A percentile compares a stretch with the other conserved stretches of the same genome.
Evolutionary conservation across 352 stramenopile species (phyloP).

Genomic region (Thalassiosira hispida): DNA sequence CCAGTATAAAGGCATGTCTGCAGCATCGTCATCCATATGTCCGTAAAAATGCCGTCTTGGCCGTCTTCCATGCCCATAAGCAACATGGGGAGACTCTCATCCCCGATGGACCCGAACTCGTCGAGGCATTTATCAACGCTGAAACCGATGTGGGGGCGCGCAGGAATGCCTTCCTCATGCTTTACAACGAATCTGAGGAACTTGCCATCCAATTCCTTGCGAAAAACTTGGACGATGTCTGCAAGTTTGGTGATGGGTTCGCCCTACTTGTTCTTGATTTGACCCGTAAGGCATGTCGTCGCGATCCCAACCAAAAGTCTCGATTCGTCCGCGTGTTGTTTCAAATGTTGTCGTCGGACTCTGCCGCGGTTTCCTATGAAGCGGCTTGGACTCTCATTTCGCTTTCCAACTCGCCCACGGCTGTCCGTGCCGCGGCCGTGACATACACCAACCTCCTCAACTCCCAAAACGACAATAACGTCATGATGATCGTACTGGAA

Average conservation of each 20-base stretch:
- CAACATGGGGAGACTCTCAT: constrained; percentile 88
- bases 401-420: constrained; percentile 96
- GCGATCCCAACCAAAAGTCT: constrained; percentile 98
- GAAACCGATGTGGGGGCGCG: constrained; percentile 94
- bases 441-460: constrained; percentile 98
- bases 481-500: constrained; percentile 99
- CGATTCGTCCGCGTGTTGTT: constrained; percentile 99
- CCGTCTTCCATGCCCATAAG: constrained; percentile 98
- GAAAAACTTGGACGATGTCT: constrained; percentile 95
- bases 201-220: constrained; percentile 97
- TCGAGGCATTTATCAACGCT: constrained; percentile 91
- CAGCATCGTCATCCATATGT: constrained; percentile 99
- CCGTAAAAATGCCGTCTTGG: constrained; percentile 97
- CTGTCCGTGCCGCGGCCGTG: constrained; percentile 94
- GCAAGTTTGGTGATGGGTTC: constrained; percentile 91
- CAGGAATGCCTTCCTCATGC: constrained; percentile 99
- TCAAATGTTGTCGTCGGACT: constrained; percentile 92
- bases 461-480: constrained; percentile 99
- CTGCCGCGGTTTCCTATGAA: constrained; percentile 93
- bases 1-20: constrained; percentile 94
- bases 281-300: constrained; percentile 96
- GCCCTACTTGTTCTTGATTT: constrained; percentile 99
- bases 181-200: constrained; percentile 98
- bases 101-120: constrained; percentile 97
- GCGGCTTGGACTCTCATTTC: constrained; percentile 98